Conservation (phyloP, 2,329 filamentous ascomycete species). For the Colletotrichum costaricense region DNA sequence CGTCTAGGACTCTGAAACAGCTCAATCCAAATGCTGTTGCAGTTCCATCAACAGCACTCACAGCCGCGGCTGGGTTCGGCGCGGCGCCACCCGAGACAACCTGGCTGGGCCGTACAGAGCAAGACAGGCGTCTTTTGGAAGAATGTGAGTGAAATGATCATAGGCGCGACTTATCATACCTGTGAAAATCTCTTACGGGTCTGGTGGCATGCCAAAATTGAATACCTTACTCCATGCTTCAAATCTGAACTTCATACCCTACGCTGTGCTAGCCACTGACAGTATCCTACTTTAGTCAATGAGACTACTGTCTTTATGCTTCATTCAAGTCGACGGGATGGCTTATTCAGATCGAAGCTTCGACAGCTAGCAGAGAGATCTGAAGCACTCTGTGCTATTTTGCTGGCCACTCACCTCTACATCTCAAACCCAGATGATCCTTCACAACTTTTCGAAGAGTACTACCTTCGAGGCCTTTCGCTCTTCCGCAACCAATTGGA, state of each 20-base stretch:
- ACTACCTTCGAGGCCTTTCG: constrained; percentile 8
- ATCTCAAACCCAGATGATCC: background rate
- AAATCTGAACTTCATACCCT: too few relatives aligned
- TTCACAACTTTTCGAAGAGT: background rate
- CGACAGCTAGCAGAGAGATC: background rate
- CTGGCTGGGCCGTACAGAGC: background rate
- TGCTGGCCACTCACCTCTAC: constrained; percentile 10
- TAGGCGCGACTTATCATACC: too few relatives aligned
- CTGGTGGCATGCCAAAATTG: too few relatives aligned
- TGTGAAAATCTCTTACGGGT: too few relatives aligned
- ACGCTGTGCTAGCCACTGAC: background rate
- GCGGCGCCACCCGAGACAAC: background rate
- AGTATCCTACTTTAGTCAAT: background rate
- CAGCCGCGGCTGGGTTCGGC: too few relatives aligned
- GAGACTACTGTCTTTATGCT: background rate
- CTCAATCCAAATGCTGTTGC: too few relatives aligned
- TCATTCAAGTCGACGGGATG: background rate
- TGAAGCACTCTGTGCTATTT: constrained; percentile 3
- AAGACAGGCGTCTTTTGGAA: background rate
- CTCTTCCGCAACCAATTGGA: constrained; percentile 14
- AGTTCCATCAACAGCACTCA: too few relatives aligned
- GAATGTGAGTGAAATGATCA: background rate
- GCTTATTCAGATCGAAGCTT: background rate
- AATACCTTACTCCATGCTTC: too few relatives aligned
- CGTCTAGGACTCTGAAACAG: too few relatives aligned